These are phyloP conservation scores for Scheffersomyces titani DNA, from an alignment of 1,139 yeast genomes.

Conservation along the genomic window DNA sequence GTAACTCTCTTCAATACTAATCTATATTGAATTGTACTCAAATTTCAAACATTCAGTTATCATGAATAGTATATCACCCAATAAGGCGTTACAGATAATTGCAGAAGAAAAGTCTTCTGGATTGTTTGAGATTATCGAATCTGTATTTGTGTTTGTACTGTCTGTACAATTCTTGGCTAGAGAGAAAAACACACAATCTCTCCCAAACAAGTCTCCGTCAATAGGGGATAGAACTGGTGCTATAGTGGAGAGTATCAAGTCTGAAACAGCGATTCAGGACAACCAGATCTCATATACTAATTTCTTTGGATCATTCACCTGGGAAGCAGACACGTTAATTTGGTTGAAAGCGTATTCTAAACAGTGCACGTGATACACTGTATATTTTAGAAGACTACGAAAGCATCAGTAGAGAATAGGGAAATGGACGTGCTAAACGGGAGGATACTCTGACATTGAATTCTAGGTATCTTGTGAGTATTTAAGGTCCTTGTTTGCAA, in stretches of 20 bases:
- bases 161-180: neutral
- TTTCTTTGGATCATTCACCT: neutral
- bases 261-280: neutral
- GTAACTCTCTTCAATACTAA: neutral
- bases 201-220: neutral
- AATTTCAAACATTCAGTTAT: neutral
- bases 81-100: neutral
- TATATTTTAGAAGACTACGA: no score
- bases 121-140: neutral
- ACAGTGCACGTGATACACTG: neutral
- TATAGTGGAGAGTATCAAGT: neutral
- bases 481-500: neutral
- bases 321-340: neutral
- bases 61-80: neutral
- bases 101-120: neutral
- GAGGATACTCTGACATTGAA: no score
- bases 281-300: neutral
- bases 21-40: neutral
- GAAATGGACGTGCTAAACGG: neutral
- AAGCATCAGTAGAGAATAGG: no score
- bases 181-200: neutral
- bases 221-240: neutral
- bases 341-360: neutral
- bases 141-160: neutral
- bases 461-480: neutral